Evolutionary conservation across 805 yeast species (phyloP).

Genomic region (Phaffomyces opuntiae): DNA sequence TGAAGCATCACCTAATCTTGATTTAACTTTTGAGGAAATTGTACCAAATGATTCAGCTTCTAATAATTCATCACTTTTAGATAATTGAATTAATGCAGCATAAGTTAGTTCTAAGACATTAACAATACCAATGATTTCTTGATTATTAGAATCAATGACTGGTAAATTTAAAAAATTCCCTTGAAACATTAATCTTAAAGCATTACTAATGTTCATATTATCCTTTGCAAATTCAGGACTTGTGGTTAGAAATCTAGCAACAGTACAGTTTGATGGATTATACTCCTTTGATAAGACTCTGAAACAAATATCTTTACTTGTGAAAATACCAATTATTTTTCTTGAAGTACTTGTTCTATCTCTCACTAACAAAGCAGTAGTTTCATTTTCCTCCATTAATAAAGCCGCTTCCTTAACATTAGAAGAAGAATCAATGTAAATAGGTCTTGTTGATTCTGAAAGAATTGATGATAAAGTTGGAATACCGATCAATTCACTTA

Average conservation of each 20-base stretch:
- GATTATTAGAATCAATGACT: slow-evolving; percentile 24
- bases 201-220: slow-evolving; percentile 33
- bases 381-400: slow-evolving; percentile 30
- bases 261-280: slow-evolving; percentile 31
- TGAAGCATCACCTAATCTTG: slow-evolving; percentile 17
- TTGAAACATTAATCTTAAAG: slow-evolving; percentile 39
- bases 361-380: slow-evolving; percentile 35
- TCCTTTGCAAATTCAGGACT: slow-evolving; percentile 39
- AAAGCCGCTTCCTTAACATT: slow-evolving; percentile 33
- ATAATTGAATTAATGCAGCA: slow-evolving; percentile 32
- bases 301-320: slow-evolving; percentile 38
- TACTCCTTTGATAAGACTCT: slow-evolving; percentile 32
- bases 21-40: slow-evolving; percentile 18
- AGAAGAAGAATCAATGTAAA: slow-evolving; percentile 30
- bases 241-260: slow-evolving; percentile 38
- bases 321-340: slow-evolving; percentile 37
- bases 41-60: slow-evolving; percentile 13
- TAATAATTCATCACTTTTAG: slow-evolving; percentile 19
- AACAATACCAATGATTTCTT: slow-evolving; percentile 32
- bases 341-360: slow-evolving; percentile 26
- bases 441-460: slow-evolving; percentile 20
- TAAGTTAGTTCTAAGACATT: slow-evolving; percentile 38
- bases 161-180: slow-evolving; percentile 41
- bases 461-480: slow-evolving; percentile 29
- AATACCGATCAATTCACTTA: slow-evolving; percentile 34